Percentiles rank a stretch among this genome's conserved stretches.
These are phyloP conservation scores for Nepenthes alata DNA, from an alignment of 179 eudicot genomes.

Conservation along the genomic window DNA sequence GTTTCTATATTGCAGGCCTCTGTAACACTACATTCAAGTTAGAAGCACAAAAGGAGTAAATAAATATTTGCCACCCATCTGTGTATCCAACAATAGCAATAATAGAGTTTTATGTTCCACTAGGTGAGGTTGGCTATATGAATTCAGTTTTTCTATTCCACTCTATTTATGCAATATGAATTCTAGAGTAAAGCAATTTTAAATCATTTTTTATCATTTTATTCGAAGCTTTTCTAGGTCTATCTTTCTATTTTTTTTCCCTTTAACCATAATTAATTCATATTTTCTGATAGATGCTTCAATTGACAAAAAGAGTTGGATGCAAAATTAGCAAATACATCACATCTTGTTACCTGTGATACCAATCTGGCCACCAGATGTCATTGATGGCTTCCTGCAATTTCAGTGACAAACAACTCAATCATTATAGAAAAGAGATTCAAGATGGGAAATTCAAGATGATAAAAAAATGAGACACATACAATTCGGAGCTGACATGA, in stretches of 20 bases:
- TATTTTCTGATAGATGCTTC: neutral
- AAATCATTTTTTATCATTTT: no score
- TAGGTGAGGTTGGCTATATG: no score
- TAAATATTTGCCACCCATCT: neutral
- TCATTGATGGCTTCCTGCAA: slow-evolving; percentile 35
- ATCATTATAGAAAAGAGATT: slow-evolving; percentile 1
- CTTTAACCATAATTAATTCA: no score
- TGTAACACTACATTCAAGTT: slow-evolving; percentile 13
- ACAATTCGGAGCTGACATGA: slow-evolving; percentile 51
- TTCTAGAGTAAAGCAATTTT: no score
- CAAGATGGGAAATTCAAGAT: neutral
- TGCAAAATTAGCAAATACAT: neutral
- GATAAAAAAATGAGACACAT: slow-evolving; percentile 10
- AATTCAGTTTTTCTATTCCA: no score
- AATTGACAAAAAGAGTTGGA: neutral
- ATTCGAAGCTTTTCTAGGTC: no score
- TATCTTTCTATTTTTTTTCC: no score
- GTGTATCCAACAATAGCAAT: neutral
- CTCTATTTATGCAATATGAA: no score
- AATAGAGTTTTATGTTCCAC: no score
- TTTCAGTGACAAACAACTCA: slow-evolving; percentile 1
- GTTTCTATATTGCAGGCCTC: slow-evolving; percentile 33
- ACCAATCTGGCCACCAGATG: slow-evolving; percentile 37
- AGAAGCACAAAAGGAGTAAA: neutral
- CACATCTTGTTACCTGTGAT: slow-evolving; percentile 33